Evolutionary conservation across 352 stramenopile species (phyloP).

Genomic region (Phytophthora capsici): DNA sequence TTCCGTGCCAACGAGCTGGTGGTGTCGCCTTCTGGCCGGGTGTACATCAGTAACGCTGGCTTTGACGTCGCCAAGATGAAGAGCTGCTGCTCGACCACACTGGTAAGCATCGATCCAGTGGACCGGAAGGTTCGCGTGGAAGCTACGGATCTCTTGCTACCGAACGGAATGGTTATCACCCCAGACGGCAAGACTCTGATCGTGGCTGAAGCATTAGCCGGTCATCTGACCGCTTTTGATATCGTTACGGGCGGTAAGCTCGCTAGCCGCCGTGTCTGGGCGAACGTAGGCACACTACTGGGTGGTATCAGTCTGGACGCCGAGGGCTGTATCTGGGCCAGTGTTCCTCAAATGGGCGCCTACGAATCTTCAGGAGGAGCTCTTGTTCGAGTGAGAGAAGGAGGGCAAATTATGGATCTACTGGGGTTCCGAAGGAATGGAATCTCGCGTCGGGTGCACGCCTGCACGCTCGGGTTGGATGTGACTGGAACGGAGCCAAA

Average conservation of each 20-base stretch:
- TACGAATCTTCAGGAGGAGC: slow-evolving; percentile 49
- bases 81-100: slow-evolving; percentile 49
- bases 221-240: slow-evolving; percentile 59
- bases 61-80: slow-evolving; percentile 50
- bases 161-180: slow-evolving; percentile 67
- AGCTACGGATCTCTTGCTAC: slow-evolving; percentile 59
- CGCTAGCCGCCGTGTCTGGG: slow-evolving; percentile 61
- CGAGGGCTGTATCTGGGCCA: slow-evolving; percentile 69
- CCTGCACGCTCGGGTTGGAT: slow-evolving; percentile 62
- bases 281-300: slow-evolving; percentile 46
- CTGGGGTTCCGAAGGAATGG: slow-evolving; percentile 63
- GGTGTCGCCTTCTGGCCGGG: slow-evolving; percentile 40
- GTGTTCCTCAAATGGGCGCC: slow-evolving; percentile 55
- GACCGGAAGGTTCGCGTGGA: slow-evolving; percentile 53
- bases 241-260: slow-evolving; percentile 50
- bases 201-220: slow-evolving; percentile 58
- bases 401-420: slow-evolving; percentile 58
- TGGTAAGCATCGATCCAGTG: slow-evolving; percentile 61
- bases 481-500: slow-evolving; percentile 42
- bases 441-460: slow-evolving; percentile 56
- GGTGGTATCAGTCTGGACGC: slow-evolving; percentile 71
- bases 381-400: slow-evolving; percentile 57
- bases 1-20: slow-evolving; percentile 69
- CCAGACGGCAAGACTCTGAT: slow-evolving; percentile 73
- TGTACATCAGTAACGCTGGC: slow-evolving; percentile 74